These are phyloP conservation scores for Symbiodinium pilosum DNA, from an alignment of 73 alveolate species.

Conservation along the genomic window DNA sequence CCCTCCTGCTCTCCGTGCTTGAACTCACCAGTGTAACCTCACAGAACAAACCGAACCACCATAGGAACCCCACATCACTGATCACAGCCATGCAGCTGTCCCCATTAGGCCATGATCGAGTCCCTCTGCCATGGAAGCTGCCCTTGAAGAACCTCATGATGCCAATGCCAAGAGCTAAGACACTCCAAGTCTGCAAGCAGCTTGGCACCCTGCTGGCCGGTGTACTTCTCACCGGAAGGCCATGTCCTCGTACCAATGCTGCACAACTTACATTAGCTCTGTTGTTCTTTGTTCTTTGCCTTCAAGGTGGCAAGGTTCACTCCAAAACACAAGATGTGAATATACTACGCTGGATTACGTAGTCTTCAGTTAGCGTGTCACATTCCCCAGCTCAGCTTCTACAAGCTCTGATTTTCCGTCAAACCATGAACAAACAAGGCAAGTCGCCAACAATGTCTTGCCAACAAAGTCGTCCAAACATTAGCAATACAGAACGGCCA, in stretches of 20 bases:
- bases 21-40: constrained; percentile 66
- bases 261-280: neutral
- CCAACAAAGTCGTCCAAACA: too few relatives aligned
- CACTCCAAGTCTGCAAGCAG: too few relatives aligned
- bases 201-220: constrained; percentile 39
- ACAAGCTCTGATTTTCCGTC: too few relatives aligned
- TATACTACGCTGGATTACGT: too few relatives aligned
- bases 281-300: neutral
- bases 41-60: neutral
- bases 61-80: neutral
- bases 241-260: constrained; percentile 36
- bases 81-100: constrained; percentile 9
- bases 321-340: too few relatives aligned
- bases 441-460: too few relatives aligned
- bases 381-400: too few relatives aligned
- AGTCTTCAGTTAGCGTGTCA: too few relatives aligned
- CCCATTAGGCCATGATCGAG: constrained; percentile 80
- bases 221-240: constrained; percentile 80
- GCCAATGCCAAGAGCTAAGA: too few relatives aligned
- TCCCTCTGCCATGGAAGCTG: constrained; percentile 70
- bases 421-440: too few relatives aligned
- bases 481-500: too few relatives aligned
- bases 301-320: too few relatives aligned
- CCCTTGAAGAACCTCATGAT: constrained; percentile 69
- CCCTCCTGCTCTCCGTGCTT: constrained; percentile 76